phyloP scores from a whole-genome alignment of 2,329 filamentous ascomycete genomes.

The Ophiostoma ips region DNA sequence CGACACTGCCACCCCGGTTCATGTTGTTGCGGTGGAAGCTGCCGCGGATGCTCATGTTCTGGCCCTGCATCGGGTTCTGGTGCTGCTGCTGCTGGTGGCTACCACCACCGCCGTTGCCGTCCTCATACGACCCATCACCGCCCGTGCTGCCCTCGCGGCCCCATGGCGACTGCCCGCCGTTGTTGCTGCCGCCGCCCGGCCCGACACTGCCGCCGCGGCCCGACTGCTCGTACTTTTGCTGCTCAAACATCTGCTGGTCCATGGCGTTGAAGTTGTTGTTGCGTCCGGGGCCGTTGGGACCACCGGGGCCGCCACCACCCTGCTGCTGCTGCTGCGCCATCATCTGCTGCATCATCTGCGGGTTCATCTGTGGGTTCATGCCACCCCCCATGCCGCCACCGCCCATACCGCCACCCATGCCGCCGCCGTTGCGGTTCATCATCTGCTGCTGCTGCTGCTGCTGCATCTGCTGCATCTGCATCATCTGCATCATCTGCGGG shows the following conservation, averaged over 20 bases:
- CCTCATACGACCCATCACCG: conserved; percentile 77
- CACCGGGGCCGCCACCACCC: conserved; percentile 7
- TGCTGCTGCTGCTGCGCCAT: conserved; percentile 22
- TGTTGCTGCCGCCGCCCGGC: conserved; percentile 14
- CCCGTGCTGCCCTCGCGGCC: not conserved
- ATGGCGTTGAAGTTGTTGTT: conserved; percentile 43
- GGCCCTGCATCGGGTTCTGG: conserved; percentile 35
- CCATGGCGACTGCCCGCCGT: conserved; percentile 19
- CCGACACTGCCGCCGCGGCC: conserved; percentile 30
- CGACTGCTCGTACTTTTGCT: conserved; percentile 59
- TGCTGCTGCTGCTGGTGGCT: not conserved
- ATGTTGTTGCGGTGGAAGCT: conserved; percentile 30
- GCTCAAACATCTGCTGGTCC: conserved; percentile 62
- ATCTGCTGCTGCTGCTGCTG: conserved; percentile 22
- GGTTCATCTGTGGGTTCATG: conserved; percentile 23
- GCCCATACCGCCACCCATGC: conserved; percentile 15
- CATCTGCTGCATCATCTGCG: conserved; percentile 43
- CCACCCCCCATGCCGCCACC: conserved; percentile 34
- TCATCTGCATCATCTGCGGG: conserved; percentile 65
- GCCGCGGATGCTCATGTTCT: conserved; percentile 18
- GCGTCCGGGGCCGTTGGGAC: conserved; percentile 3
- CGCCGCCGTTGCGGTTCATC: conserved; percentile 8
- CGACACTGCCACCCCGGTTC: conserved; percentile 18
- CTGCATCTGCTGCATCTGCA: conserved; percentile 53
- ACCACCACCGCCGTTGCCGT: conserved; percentile 30